Evolutionary conservation across 2,329 filamentous ascomycete species (phyloP), one percentile per base, ranked within the genome.

Genomic region (Macroventuria anomochaeta): DNA sequence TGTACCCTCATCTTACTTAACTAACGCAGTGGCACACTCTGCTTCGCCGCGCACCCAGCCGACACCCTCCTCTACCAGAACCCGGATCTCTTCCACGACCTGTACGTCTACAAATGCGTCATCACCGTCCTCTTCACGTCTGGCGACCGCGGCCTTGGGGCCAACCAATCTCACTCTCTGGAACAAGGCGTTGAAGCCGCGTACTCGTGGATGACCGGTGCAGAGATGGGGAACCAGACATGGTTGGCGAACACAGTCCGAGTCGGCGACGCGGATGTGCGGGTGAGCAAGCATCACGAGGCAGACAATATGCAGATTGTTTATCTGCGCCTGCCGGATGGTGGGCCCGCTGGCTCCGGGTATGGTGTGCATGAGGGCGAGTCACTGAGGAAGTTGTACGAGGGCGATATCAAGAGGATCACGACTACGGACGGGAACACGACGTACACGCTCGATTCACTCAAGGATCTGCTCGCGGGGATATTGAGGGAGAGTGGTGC

Each of bases 11-110:
- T 6, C 15, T 13, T 7, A 33, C 49, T 29, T 32, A 20, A 33
- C 10, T 6, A 17, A 6, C 5, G 25, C 37, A 53, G 67, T 33
- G 68, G 68, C 29, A 62, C 63, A 7, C 50, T 70, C 28, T 70
- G 70, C 56, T 68, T 69, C 55, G 57, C 53, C 25, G 69, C 67
- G 0, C 64, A 70, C 26, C 65, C 65, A 15, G 57, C 59, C 26
- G 69, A 71, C 37, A 55, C 48, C 33, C 42, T 70, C 1, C 59
- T 72, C 20, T 72, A 63, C 48, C 65, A 69, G 32, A 69, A 63
- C 21, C 68, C 69, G 2, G 63, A 70, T 23, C 59, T 72, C 33
- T 62, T 59, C 38, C 67, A 67, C 28, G 68, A 71, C 29, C 46
- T 72, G 31, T 59, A 62, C 37, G 62, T 64, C 18, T 65, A 57